Percentiles rank a stretch among this genome's conserved stretches.
These are phyloP conservation scores for Lactifluus echinatus DNA, from an alignment of 768 basidiomycete genomes.

Conservation along the genomic window DNA sequence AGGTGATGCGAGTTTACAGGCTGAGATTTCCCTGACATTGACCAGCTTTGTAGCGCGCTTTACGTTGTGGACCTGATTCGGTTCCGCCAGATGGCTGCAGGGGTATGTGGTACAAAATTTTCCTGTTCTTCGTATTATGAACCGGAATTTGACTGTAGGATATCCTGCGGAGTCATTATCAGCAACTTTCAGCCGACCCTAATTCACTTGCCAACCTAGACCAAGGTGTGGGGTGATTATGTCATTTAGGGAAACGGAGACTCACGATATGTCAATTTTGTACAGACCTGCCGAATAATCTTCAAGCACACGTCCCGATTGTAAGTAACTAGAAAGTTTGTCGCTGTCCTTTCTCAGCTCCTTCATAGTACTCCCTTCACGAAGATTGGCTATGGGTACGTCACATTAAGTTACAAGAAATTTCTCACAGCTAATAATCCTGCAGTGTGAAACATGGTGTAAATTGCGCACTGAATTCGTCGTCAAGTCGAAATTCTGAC, in stretches of 20 bases:
- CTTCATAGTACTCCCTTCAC: constrained; percentile 64
- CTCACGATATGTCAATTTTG: neutral
- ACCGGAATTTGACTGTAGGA: constrained; percentile 39
- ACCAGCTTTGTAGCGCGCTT: constrained; percentile 52
- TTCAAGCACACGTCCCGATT: constrained; percentile 89
- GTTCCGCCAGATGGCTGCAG: constrained; percentile 74
- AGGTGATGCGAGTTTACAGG: constrained; percentile 41
- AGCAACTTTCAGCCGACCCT: constrained; percentile 89
- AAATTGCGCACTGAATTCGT: constrained; percentile 26
- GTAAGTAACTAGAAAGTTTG: constrained; percentile 40
- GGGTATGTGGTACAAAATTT: constrained; percentile 32
- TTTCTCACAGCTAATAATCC: neutral
- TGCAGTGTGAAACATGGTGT: constrained; percentile 98
- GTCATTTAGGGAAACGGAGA: neutral
- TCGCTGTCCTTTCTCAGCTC: constrained; percentile 6
- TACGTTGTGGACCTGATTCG: constrained; percentile 94
- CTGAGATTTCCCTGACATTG: neutral
- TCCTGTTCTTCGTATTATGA: neutral
- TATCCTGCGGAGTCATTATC: constrained; percentile 85
- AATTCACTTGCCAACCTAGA: constrained; percentile 91
- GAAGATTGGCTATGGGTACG: constrained; percentile 96
- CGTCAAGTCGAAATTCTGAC: neutral
- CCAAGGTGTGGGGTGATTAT: constrained; percentile 64
- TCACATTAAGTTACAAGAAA: constrained; percentile 18
- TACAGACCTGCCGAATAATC: constrained; percentile 88